Base-by-base conservation (phyloP, 106 monocot species). In the Phalaenopsis aphrodite region DNA sequence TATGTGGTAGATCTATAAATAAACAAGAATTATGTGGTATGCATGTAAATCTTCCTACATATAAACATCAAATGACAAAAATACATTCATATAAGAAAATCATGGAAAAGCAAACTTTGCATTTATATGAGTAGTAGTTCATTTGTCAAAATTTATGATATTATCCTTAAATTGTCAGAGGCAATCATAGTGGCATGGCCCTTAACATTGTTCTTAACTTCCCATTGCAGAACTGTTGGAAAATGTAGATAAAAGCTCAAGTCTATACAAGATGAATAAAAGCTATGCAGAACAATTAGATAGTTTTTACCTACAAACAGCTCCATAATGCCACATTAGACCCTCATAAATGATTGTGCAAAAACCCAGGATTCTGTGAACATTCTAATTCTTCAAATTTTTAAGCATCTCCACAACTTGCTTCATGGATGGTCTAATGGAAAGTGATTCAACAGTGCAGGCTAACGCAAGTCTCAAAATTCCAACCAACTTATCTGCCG, bases 361-460 rank as follows among this genome's bases (percentile, higher is more conserved):
- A 5, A n/a, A 4, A 19, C 41, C 74, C 4, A 42, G 6, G 42
- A 19, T 43, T 42, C 45, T 5, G 39, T 42, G 39, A 42, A 73
- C 73, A 73, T 16, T 1, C 73, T 73, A 73, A 41, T 15, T 42
- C 4, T 42, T 73, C 42, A 74, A 42, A 2, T 42, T 74, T 74
- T 74, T 23, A 42, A 74, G 74, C 4, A 43, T 43, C 74, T 43
- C 74, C 74, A 74, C 43, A 42, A 74, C 74, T 45, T 42, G 41
- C 8, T 74, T 74, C 42, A 74, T 74, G 1, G 86, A 80, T 55
- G 88, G 88, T 24, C 90, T 66, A 67, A 49, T 69, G n/a, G 83
- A 12, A 68, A 89, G 82, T 46, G 89, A 88, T 76, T 92, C 89
- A 42, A 56, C 81, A 1, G 89, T 92, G 65, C 92, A 92, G 2